Percentiles rank a stretch among this genome's conserved stretches.
Conservation (phyloP, 257 asterid genomes). For the Coffea eugenioides region DNA sequence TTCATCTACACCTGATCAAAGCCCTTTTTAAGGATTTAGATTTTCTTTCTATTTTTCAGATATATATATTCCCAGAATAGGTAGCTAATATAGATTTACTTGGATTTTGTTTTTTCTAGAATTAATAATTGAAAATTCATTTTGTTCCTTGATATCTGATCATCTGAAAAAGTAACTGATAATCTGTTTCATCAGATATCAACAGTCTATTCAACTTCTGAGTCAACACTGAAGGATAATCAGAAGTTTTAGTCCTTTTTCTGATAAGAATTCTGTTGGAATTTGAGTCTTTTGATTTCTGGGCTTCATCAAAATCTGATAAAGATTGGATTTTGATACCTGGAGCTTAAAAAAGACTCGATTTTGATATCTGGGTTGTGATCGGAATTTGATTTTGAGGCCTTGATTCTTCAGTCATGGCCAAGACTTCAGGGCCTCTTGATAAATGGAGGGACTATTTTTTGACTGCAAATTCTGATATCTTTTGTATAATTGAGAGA, state of each 20-base stretch:
- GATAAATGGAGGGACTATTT: slow-evolving; percentile 90
- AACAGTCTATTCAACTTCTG: slow-evolving; percentile 8
- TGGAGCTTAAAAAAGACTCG: slow-evolving; percentile 28
- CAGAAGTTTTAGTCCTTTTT: slow-evolving; percentile 13
- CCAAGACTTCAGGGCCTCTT: slow-evolving; percentile 43
- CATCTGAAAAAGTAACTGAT: slow-evolving; percentile 29
- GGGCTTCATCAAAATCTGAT: slow-evolving; percentile 32
- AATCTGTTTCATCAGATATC: slow-evolving; percentile 18
- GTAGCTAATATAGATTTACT: neutral
- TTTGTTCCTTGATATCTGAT: slow-evolving; percentile 20
- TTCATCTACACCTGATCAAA: slow-evolving; percentile 12
- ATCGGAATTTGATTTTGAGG: slow-evolving; percentile 18
- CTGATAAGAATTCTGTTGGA: slow-evolving; percentile 15
- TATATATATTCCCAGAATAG: neutral
- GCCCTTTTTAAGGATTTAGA: slow-evolving; percentile 12
- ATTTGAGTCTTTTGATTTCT: slow-evolving; percentile 13
- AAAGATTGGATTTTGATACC: slow-evolving; percentile 35
- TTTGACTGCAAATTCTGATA: slow-evolving; percentile 65
- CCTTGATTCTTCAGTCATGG: slow-evolving; percentile 47
- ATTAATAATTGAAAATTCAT: neutral
- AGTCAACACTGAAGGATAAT: slow-evolving; percentile 28
- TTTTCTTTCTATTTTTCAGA: neutral
- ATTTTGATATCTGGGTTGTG: slow-evolving; percentile 23
- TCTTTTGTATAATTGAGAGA: slow-evolving; percentile 62
- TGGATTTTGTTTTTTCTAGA: neutral